Evolutionary conservation across 495 filamentous ascomycete species (phyloP).

Genomic region (Penicillium pancosmium): DNA sequence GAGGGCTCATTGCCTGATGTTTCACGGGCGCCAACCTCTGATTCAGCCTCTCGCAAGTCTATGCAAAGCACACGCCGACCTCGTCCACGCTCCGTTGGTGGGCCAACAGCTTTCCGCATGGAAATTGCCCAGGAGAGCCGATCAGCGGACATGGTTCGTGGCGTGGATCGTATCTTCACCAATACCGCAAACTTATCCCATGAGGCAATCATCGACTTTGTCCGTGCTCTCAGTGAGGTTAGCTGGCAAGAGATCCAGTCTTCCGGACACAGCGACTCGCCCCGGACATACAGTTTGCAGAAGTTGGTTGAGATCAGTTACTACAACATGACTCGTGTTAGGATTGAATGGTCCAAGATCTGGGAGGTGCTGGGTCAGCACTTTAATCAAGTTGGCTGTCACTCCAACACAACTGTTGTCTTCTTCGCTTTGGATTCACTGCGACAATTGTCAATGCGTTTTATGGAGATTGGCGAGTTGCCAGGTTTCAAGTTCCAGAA

Average conservation of each 20-base stretch:
- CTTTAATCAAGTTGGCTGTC: slow-evolving; percentile 96
- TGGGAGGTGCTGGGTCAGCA: slow-evolving; percentile 96
- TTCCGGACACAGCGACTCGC: slow-evolving; percentile 91
- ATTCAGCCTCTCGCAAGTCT: slow-evolving; percentile 60
- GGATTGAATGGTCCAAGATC: slow-evolving; percentile 97
- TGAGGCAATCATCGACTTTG: slow-evolving; percentile 97
- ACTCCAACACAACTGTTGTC: slow-evolving; percentile 91
- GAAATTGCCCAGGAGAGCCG: slow-evolving; percentile 91
- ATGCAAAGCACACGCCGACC: slow-evolving; percentile 65
- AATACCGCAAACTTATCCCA: slow-evolving; percentile 91
- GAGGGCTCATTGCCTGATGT: slow-evolving; percentile 92
- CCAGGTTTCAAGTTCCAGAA: slow-evolving; percentile 99
- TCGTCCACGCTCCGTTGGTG: slow-evolving; percentile 66
- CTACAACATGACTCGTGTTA: slow-evolving; percentile 98
- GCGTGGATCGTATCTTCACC: slow-evolving; percentile 93
- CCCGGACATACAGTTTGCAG: slow-evolving; percentile 93
- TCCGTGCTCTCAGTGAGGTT: slow-evolving; percentile 88
- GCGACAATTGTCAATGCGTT: slow-evolving; percentile 94
- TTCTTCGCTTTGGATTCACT: slow-evolving; percentile 96
- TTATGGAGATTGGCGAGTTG: slow-evolving; percentile 97
- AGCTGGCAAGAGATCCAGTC: slow-evolving; percentile 99
- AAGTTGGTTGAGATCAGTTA: slow-evolving; percentile 98
- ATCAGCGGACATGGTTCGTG: slow-evolving; percentile 88
- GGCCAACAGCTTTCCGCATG: slow-evolving; percentile 69
- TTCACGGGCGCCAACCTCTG: slow-evolving; percentile 68